Percentiles rank a stretch among this genome's conserved stretches.
These are phyloP conservation scores for Populus tremula DNA, from an alignment of 345 rosid species.

Conservation along the genomic window DNA sequence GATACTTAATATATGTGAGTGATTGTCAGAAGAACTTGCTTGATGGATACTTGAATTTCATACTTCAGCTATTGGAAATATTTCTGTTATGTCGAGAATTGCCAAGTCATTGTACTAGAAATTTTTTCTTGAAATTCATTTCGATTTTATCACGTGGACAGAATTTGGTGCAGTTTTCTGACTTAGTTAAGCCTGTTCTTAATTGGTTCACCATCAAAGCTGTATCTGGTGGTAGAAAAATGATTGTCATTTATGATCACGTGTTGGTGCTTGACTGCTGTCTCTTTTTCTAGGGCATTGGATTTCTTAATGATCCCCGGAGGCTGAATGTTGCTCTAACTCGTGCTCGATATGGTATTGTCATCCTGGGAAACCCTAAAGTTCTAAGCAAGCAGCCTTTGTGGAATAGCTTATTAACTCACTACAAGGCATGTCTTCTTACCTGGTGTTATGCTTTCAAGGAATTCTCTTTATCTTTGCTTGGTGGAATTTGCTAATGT, in stretches of 20 bases:
- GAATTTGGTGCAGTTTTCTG: background rate
- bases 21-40: background rate
- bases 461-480: background rate
- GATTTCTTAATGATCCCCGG: constrained; percentile 98
- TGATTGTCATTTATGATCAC: background rate
- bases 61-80: background rate
- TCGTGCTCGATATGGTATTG: constrained; percentile 98
- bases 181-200: background rate
- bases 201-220: background rate
- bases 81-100: background rate
- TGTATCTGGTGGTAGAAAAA: background rate
- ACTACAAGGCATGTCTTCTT: constrained; percentile 68
- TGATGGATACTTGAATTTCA: background rate
- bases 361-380: constrained; percentile 94
- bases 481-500: background rate
- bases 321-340: constrained; percentile 98
- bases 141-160: background rate
- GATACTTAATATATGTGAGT: background rate
- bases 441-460: background rate
- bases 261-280: constrained; percentile 12
- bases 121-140: background rate
- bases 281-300: constrained; percentile 70
- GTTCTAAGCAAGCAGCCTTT: constrained; percentile 97
- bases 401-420: constrained; percentile 95
- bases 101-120: background rate